Conservation (phyloP, 2,329 filamentous ascomycete genomes). For the Orbilia quercus region DNA sequence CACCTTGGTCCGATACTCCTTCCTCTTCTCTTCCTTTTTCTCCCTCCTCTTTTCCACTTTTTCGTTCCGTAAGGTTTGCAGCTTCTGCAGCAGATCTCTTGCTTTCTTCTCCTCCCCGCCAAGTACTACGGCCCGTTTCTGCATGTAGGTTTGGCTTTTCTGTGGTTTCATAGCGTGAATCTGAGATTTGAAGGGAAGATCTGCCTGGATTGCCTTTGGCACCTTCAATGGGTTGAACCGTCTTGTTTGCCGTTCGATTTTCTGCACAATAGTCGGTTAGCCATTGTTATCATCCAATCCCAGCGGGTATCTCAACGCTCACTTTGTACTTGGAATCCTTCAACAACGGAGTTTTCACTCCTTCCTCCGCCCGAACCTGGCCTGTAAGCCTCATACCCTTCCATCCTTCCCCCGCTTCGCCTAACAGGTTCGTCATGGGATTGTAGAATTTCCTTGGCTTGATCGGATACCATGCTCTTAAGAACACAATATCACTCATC, state of each 20-base stretch:
- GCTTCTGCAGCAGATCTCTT: slow-evolving; percentile 88
- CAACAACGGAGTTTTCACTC: slow-evolving; percentile 78
- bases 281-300: slow-evolving; percentile 3
- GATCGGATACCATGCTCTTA: slow-evolving; percentile 96
- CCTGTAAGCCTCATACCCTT: slow-evolving; percentile 93
- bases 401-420: slow-evolving; percentile 70
- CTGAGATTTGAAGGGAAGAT: slow-evolving; percentile 92
- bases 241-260: slow-evolving; percentile 72
- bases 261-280: slow-evolving; percentile 44
- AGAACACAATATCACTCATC: slow-evolving; percentile 94
- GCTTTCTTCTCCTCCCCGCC: slow-evolving; percentile 87
- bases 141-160: slow-evolving; percentile 85
- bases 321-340: slow-evolving; percentile 86
- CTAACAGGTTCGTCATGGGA: slow-evolving; percentile 87
- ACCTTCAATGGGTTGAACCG: slow-evolving; percentile 83
- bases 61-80: slow-evolving; percentile 89
- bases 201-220: slow-evolving; percentile 81
- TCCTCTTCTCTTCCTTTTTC: slow-evolving; percentile 88
- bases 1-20: slow-evolving; percentile 83
- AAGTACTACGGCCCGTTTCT: slow-evolving; percentile 89
- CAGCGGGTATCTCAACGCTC: slow-evolving; percentile 18
- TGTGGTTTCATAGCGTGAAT: slow-evolving; percentile 84
- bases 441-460: slow-evolving; percentile 97
- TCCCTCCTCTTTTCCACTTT: slow-evolving; percentile 82
- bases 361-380: slow-evolving; percentile 82